Conservation (phyloP, 495 filamentous ascomycete species). For the Podospora comata region DNA sequence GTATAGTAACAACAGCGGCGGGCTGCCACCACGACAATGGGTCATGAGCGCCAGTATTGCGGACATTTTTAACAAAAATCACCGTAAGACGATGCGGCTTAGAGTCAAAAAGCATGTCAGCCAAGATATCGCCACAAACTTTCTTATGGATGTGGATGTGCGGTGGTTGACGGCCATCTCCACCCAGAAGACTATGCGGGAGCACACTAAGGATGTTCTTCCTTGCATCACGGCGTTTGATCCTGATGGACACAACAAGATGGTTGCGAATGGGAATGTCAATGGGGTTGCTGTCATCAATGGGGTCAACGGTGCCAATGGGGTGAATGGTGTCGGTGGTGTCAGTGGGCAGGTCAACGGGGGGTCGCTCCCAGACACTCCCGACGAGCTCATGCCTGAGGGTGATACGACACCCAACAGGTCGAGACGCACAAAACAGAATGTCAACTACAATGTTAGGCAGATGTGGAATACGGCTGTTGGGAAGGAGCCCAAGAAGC, state of each 20-base stretch:
- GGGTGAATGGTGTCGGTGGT: constrained; percentile 30
- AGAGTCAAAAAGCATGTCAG: constrained; percentile 36
- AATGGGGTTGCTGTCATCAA: not conserved
- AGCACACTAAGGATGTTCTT: constrained; percentile 30
- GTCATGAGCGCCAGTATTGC: constrained; percentile 38
- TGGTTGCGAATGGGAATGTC: constrained; percentile 29
- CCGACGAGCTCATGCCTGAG: constrained; percentile 23
- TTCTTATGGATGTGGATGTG: constrained; percentile 46
- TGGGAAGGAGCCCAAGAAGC: constrained; percentile 46
- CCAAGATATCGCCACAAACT: constrained; percentile 33
- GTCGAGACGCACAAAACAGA: constrained; percentile 36
- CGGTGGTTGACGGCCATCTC: constrained; percentile 42
- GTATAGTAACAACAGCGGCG: constrained; percentile 16
- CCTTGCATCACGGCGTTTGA: constrained; percentile 33
- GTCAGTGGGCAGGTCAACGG: constrained; percentile 29
- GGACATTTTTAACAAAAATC: constrained; percentile 37
- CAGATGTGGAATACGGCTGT: constrained; percentile 46
- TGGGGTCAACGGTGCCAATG: constrained; percentile 25
- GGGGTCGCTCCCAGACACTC: constrained; percentile 8
- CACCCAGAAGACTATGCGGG: constrained; percentile 20
- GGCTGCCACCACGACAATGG: constrained; percentile 36
- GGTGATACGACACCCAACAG: constrained; percentile 41
- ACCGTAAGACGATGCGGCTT: constrained; percentile 37
- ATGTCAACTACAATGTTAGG: constrained; percentile 54
- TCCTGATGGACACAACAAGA: constrained; percentile 28